A percentile compares a stretch with the other conserved stretches of the same genome.
phyloP scores from a whole-genome alignment of 768 basidiomycete species.

The Suillus clintonianus region DNA sequence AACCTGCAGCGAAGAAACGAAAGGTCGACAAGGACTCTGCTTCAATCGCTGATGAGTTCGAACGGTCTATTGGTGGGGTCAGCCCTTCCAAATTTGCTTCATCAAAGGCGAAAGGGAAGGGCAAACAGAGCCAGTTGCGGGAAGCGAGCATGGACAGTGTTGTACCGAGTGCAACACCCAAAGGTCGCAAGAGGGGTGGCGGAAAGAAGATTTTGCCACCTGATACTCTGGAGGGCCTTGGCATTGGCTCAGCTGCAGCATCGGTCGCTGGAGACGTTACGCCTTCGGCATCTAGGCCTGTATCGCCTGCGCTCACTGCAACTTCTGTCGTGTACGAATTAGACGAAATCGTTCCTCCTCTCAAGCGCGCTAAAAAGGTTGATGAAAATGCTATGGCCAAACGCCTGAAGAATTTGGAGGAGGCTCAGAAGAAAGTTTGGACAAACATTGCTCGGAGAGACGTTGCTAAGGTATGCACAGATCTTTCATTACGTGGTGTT shows the following conservation, averaged over 20 bases:
- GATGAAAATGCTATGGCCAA: slow-evolving; percentile 74
- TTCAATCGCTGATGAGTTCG: slow-evolving; percentile 49
- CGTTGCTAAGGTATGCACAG: slow-evolving; percentile 67
- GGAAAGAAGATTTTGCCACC: slow-evolving; percentile 58
- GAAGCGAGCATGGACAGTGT: slow-evolving; percentile 62
- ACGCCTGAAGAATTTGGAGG: slow-evolving; percentile 76
- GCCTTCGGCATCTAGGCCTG: slow-evolving; percentile 67
- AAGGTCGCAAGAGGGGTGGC: slow-evolving; percentile 56
- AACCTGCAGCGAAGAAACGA: slow-evolving; percentile 60
- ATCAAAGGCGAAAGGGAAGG: slow-evolving; percentile 51
- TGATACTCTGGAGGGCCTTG: slow-evolving; percentile 51
- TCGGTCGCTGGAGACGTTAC: slow-evolving; percentile 70
- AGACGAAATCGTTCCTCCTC: slow-evolving; percentile 65
- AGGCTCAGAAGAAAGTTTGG: slow-evolving; percentile 88
- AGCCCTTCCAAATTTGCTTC: slow-evolving; percentile 36
- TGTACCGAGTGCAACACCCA: slow-evolving; percentile 43
- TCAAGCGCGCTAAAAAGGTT: slow-evolving; percentile 76
- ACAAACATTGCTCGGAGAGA: slow-evolving; percentile 84
- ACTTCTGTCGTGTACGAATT: slow-evolving; percentile 71
- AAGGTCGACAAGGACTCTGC: slow-evolving; percentile 51
- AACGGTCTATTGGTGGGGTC: slow-evolving; percentile 42
- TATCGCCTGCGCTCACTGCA: slow-evolving; percentile 59
- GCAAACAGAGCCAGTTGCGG: slow-evolving; percentile 47
- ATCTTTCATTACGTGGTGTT: background rate
- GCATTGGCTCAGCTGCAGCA: slow-evolving; percentile 48